These are phyloP conservation scores for Pleurotus salmoneostramineus DNA, from an alignment of 768 basidiomycete species.

Conservation along the genomic window DNA sequence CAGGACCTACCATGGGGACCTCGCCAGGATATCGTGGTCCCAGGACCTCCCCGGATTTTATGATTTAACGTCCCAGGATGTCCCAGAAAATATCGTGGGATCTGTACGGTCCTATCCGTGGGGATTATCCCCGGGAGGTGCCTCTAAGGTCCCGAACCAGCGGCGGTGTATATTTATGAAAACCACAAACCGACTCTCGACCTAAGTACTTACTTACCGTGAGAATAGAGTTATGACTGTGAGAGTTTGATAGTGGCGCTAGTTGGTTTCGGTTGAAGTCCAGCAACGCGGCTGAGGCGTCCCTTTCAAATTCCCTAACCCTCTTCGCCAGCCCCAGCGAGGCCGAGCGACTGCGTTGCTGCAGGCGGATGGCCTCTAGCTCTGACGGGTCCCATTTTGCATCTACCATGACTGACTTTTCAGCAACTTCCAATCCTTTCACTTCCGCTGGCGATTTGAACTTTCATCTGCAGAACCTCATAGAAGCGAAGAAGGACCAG, in stretches of 20 bases:
- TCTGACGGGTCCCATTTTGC: constrained; percentile 26
- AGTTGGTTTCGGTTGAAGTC: constrained; percentile 2
- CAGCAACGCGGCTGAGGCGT: background rate
- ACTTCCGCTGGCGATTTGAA: constrained; percentile 59
- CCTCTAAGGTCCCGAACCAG: no score
- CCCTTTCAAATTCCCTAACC: background rate
- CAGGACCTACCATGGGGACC: no score
- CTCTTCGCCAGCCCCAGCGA: constrained; percentile 9
- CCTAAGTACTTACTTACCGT: no score
- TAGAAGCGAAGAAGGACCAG: constrained; percentile 90
- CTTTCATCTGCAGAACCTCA: constrained; percentile 59
- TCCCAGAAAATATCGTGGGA: no score
- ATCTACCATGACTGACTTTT: constrained; percentile 36
- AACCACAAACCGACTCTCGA: no score
- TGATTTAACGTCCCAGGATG: no score
- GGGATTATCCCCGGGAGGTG: no score
- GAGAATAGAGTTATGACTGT: background rate
- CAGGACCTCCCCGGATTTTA: no score
- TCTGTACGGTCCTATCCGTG: no score
- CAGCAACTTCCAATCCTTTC: constrained; percentile 29
- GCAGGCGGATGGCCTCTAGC: constrained; percentile 33
- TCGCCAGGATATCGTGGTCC: no score
- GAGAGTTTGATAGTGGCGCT: background rate
- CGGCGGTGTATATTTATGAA: no score
- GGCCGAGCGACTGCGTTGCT: constrained; percentile 13